phyloP scores from a whole-genome alignment of 148 eudicot species.

The Fagopyrum esculentum region DNA sequence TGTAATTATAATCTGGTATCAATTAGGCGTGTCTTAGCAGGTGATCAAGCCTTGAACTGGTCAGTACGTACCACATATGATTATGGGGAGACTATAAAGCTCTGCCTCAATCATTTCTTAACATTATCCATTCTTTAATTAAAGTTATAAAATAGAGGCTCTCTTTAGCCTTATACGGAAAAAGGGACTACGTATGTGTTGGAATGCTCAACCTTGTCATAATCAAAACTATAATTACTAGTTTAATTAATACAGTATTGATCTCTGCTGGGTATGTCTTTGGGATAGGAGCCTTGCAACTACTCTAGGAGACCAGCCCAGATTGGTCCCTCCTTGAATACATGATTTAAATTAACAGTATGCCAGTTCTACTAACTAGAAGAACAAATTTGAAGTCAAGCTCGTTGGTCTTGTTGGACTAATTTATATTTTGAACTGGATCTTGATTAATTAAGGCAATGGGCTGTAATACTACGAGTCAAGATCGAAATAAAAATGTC shows the following conservation, averaged over 20 bases:
- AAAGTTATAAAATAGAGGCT: background rate
- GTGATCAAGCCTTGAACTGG: background rate
- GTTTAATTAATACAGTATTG: background rate
- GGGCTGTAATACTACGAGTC: no score
- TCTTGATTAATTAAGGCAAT: no score
- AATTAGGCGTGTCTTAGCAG: no score
- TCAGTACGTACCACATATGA: conserved; percentile 2
- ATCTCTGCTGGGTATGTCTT: background rate
- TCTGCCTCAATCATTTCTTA: background rate
- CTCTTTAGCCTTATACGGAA: conserved; percentile 7
- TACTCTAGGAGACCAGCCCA: conserved; percentile 7
- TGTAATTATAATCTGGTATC: no score
- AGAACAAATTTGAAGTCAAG: background rate
- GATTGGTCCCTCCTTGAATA: background rate
- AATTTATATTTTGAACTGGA: no score
- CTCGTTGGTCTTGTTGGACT: background rate
- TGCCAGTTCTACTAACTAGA: background rate
- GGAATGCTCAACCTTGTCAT: background rate
- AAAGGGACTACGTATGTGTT: background rate
- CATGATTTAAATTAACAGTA: background rate
- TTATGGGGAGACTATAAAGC: conserved; percentile 8
- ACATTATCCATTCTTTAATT: conserved; percentile 7
- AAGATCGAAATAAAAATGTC: no score
- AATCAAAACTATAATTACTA: background rate
- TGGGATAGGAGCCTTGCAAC: conserved; percentile 4